Conservation (phyloP, 202 grass and related monocot species). For the Hordeum pubiflorum region DNA sequence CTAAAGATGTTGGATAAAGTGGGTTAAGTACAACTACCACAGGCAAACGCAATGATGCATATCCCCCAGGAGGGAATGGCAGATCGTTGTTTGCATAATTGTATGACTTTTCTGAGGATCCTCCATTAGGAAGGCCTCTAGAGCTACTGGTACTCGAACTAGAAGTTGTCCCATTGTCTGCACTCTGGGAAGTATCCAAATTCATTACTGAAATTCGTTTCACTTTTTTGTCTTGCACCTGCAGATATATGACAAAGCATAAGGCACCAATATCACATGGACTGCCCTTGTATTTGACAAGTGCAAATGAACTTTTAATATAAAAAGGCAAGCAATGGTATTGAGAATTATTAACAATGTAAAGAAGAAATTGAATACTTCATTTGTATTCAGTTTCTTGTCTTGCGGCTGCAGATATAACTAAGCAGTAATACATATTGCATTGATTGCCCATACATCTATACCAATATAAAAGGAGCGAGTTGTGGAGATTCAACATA, state of each 20-base stretch:
- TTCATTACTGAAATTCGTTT: constrained; percentile 70
- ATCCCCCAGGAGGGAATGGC: constrained; percentile 57
- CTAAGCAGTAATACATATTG: background rate
- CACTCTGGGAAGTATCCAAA: constrained; percentile 47
- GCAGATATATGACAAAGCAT: constrained; percentile 27
- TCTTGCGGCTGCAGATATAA: background rate
- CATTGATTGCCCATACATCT: background rate
- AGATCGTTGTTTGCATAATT: constrained; percentile 29
- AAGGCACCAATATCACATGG: constrained; percentile 1
- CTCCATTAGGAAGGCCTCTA: constrained; percentile 53
- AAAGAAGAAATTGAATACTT: background rate
- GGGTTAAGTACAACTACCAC: constrained; percentile 65
- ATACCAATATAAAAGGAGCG: no score
- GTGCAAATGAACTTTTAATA: background rate
- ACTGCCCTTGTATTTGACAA: background rate
- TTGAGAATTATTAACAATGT: background rate
- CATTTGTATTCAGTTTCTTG: background rate
- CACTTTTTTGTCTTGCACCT: constrained; percentile 93
- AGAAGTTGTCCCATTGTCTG: constrained; percentile 34
- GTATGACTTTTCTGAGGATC: constrained; percentile 36
- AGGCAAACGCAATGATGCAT: constrained; percentile 56
- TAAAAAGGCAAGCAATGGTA: constrained; percentile 17
- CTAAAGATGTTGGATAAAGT: constrained; percentile 34
- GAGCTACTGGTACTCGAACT: constrained; percentile 37
- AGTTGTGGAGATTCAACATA: no score